Conservation (phyloP, 805 yeast genomes). For the Suhomyces sp. region DNA sequence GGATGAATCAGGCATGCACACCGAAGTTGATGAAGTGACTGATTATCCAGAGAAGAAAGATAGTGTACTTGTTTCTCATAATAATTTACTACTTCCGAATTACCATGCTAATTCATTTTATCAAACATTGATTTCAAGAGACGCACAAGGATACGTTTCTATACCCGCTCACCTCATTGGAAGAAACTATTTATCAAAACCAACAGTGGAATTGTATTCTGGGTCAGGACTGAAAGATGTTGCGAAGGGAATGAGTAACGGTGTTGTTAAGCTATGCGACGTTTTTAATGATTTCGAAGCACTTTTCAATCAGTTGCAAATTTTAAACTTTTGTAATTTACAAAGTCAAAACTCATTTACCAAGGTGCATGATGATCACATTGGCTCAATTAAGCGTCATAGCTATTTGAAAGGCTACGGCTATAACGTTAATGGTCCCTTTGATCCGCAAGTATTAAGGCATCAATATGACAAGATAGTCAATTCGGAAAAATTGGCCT, state of each 20-base stretch:
- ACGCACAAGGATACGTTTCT: constrained; percentile 34
- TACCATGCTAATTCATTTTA: constrained; percentile 34
- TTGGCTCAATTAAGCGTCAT: constrained; percentile 14
- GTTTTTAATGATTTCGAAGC: constrained; percentile 25
- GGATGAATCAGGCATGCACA: constrained; percentile 16
- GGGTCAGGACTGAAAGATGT: constrained; percentile 13
- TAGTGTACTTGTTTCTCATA: constrained; percentile 31
- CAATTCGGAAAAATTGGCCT: constrained; percentile 13
- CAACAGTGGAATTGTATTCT: constrained; percentile 13
- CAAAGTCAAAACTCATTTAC: constrained; percentile 8
- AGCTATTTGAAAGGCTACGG: constrained; percentile 33
- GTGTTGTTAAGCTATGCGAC: constrained; percentile 26
- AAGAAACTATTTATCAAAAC: constrained; percentile 26
- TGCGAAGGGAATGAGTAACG: constrained; percentile 29
- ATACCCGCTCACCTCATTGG: constrained; percentile 34
- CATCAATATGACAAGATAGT: constrained; percentile 15
- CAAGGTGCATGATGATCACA: constrained; percentile 7
- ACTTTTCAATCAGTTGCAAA: constrained; percentile 39
- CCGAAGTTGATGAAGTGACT: too few species aligned
- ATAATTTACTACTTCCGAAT: constrained; percentile 35
- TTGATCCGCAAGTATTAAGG: constrained; percentile 14
- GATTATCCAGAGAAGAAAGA: constrained; percentile 15
- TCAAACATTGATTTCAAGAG: constrained; percentile 39
- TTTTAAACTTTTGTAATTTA: constrained; percentile 29
- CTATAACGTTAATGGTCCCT: constrained; percentile 36